Percentiles rank a stretch among this genome's conserved stretches.
Conservation (phyloP, 306 rosid species). For the Bauhinia variegata region DNA sequence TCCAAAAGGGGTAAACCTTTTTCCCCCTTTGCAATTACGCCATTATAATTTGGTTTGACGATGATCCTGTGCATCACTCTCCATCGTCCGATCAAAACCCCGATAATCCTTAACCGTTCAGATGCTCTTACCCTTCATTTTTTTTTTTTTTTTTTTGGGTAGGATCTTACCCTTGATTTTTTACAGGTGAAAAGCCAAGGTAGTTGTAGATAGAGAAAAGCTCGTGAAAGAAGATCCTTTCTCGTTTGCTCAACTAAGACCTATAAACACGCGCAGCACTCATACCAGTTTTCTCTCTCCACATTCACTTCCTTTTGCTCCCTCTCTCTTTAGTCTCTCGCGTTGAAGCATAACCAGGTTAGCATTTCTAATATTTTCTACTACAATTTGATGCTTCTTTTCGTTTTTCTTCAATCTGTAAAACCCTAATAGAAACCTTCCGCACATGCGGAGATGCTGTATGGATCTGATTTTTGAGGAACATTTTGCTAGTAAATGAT, state of each 20-base stretch:
- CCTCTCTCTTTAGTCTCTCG: slow-evolving; percentile 28
- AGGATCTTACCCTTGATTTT: slow-evolving; percentile 52
- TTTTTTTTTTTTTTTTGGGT: too few relatives aligned
- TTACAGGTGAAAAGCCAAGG: neutral
- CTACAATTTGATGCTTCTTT: neutral
- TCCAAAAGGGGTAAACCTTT: slow-evolving; percentile 40
- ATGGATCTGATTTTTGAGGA: slow-evolving; percentile 34
- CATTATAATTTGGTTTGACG: slow-evolving; percentile 44
- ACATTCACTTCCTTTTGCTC: neutral
- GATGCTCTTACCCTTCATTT: slow-evolving; percentile 53
- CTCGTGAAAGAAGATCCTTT: neutral
- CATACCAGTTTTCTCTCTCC: slow-evolving; percentile 37
- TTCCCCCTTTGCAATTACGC: too few relatives aligned
- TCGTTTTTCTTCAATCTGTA: neutral
- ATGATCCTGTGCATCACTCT: slow-evolving; percentile 24
- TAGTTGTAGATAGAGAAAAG: slow-evolving; percentile 7
- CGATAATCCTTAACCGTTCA: slow-evolving; percentile 31
- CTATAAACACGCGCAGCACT: neutral
- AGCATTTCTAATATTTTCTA: slow-evolving; percentile 33
- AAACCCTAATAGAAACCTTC: slow-evolving; percentile 51
- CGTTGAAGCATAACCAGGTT: slow-evolving; percentile 47
- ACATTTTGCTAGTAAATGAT: neutral
- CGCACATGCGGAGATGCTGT: neutral
- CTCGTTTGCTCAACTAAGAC: slow-evolving; percentile 14
- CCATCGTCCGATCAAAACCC: slow-evolving; percentile 50